Conservation (phyloP, 306 rosid species). For the Corylus avellana region DNA sequence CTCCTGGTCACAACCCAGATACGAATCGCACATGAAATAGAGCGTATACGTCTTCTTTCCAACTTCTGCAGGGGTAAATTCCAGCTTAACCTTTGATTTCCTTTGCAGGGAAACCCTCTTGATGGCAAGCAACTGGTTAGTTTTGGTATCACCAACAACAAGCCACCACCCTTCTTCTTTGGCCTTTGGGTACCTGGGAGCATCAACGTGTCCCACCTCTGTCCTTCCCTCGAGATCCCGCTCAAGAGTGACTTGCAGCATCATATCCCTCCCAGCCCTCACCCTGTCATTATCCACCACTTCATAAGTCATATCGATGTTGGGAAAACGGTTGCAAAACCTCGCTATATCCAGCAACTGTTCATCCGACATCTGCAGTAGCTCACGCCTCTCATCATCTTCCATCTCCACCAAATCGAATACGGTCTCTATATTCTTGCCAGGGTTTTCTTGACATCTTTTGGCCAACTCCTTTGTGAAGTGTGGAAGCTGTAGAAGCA, state of each 20-base stretch:
- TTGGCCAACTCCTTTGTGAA: constrained; percentile 87
- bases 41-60: constrained; percentile 76
- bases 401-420: constrained; percentile 94
- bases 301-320: constrained; percentile 73
- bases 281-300: constrained; percentile 57
- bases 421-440: constrained; percentile 70
- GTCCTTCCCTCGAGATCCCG: constrained; percentile 76
- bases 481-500: constrained; percentile 91
- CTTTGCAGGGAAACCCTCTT: constrained; percentile 75
- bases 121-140: constrained; percentile 71
- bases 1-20: constrained; percentile 95
- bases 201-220: constrained; percentile 70
- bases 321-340: constrained; percentile 84
- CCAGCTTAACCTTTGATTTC: constrained; percentile 73
- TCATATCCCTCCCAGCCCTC: constrained; percentile 64
- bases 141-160: constrained; percentile 78
- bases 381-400: constrained; percentile 72
- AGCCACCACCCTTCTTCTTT: constrained; percentile 99
- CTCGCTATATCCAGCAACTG: constrained; percentile 76
- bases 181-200: constrained; percentile 76
- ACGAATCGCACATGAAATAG: constrained; percentile 94
- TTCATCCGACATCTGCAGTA: constrained; percentile 73
- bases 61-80: constrained; percentile 67
- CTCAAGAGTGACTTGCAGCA: constrained; percentile 67
- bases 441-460: constrained; percentile 71